Percentiles rank a stretch among this genome's conserved stretches.
These are phyloP conservation scores for Botrytis hyacinthi DNA, from an alignment of 2,329 filamentous ascomycete genomes.

Conservation along the genomic window DNA sequence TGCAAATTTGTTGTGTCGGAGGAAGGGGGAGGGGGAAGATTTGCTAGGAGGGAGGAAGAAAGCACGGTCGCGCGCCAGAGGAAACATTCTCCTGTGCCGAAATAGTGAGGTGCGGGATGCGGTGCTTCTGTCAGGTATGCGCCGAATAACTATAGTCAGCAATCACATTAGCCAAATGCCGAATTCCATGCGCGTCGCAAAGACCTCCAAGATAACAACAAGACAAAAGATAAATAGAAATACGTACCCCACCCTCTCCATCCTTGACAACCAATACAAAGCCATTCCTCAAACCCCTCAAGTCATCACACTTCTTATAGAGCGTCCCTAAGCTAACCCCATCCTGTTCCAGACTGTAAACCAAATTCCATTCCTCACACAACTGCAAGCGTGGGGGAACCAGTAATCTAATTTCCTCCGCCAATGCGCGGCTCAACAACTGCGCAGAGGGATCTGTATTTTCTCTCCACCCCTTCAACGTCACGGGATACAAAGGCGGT, in stretches of 20 bases:
- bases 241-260: slow-evolving; percentile 65
- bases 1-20: slow-evolving; percentile 61
- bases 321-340: slow-evolving; percentile 84
- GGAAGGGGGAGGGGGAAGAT: slow-evolving; percentile 66
- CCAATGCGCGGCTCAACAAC: slow-evolving; percentile 69
- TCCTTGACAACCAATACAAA: slow-evolving; percentile 90
- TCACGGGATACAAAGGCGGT: slow-evolving; percentile 80
- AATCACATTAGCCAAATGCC: not conserved
- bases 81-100: slow-evolving; percentile 94
- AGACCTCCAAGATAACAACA: not conserved
- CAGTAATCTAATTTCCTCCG: slow-evolving; percentile 89
- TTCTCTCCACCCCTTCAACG: slow-evolving; percentile 63
- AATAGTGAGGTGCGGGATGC: slow-evolving; percentile 79
- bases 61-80: slow-evolving; percentile 76
- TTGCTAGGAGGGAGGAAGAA: slow-evolving; percentile 45
- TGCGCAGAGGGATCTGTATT: slow-evolving; percentile 59
- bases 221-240: not conserved
- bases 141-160: slow-evolving; percentile 67
- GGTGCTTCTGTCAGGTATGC: slow-evolving; percentile 91
- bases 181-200: not conserved
- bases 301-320: slow-evolving; percentile 73
- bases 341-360: slow-evolving; percentile 89
- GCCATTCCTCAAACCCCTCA: slow-evolving; percentile 68
- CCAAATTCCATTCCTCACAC: slow-evolving; percentile 78
- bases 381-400: slow-evolving; percentile 85